These are phyloP conservation scores for Casuarina glauca DNA, from an alignment of 306 rosid species.

Conservation along the genomic window DNA sequence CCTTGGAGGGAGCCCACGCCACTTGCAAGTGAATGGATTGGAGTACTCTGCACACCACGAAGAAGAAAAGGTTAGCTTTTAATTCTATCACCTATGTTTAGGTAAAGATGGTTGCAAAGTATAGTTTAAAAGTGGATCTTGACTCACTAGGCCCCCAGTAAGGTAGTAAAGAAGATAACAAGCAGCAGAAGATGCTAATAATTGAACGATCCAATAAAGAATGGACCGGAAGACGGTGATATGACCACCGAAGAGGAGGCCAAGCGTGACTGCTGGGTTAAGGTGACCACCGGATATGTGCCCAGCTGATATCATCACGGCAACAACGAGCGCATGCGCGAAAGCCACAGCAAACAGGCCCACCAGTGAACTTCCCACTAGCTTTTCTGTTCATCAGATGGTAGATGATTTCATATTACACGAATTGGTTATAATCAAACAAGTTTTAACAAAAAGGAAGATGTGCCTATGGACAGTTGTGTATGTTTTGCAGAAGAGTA, in stretches of 20 bases:
- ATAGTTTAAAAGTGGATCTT: not conserved
- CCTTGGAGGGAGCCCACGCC: conserved; percentile 79
- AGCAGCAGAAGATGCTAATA: conserved; percentile 63
- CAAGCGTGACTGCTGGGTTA: conserved; percentile 85
- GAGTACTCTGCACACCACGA: conserved; percentile 49
- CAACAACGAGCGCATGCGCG: conserved; percentile 82
- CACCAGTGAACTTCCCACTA: conserved; percentile 51
- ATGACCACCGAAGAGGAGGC: conserved; percentile 72
- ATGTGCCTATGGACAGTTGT: not conserved
- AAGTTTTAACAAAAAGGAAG: not conserved
- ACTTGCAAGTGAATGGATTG: conserved; percentile 66
- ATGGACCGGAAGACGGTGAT: conserved; percentile 69
- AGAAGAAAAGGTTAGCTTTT: too few relatives aligned
- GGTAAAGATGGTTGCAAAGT: too few relatives aligned
- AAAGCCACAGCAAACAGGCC: conserved; percentile 66
- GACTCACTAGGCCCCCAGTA: conserved; percentile 65
- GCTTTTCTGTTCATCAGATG: conserved; percentile 44
- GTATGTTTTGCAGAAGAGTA: not conserved
- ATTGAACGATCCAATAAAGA: conserved; percentile 83
- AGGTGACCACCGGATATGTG: conserved; percentile 95
- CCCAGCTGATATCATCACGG: conserved; percentile 81
- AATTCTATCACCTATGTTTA: too few relatives aligned
- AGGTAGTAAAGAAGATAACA: conserved; percentile 62
- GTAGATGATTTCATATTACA: not conserved
- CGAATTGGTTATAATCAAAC: not conserved